Conservation (phyloP, 805 yeast species). For the Cyberlindnera sargentensis region DNA sequence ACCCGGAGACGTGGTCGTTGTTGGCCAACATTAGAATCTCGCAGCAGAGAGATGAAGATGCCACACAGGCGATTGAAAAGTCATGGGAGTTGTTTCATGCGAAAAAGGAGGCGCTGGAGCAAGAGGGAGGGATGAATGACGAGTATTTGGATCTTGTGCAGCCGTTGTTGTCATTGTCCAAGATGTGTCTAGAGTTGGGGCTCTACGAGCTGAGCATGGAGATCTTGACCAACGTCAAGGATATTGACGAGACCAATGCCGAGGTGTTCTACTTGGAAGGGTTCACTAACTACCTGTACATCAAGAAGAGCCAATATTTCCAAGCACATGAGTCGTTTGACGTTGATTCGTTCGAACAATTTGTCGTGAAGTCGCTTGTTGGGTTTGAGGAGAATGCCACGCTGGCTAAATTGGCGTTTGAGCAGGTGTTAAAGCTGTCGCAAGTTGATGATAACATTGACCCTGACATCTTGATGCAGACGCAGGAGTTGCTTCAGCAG, state of each 20-base stretch:
- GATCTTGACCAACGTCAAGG: conserved; percentile 61
- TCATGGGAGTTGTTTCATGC: conserved; percentile 66
- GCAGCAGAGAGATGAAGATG: conserved; percentile 72
- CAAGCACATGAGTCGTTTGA: conserved; percentile 9
- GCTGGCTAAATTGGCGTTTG: conserved; percentile 8
- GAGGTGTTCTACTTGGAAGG: conserved; percentile 84
- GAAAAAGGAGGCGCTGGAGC: conserved; percentile 44
- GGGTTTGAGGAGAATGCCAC: conserved; percentile 15
- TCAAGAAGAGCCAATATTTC: conserved; percentile 28
- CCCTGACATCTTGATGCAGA: conserved; percentile 50
- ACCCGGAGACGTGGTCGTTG: conserved; percentile 74
- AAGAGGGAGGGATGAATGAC: conserved; percentile 24
- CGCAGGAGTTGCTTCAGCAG: conserved; percentile 40
- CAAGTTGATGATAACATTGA: conserved; percentile 42
- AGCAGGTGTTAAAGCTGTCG: conserved; percentile 11
- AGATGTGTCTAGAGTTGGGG: conserved; percentile 73
- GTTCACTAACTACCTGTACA: conserved; percentile 52
- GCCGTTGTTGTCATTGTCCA: conserved; percentile 65
- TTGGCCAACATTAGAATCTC: conserved; percentile 85
- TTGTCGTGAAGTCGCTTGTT: conserved; percentile 6
- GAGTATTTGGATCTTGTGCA: conserved; percentile 65
- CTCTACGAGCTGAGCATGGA: conserved; percentile 57
- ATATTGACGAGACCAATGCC: conserved; percentile 76
- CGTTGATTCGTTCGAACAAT: conserved; percentile 20
- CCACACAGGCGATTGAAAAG: conserved; percentile 53